Percentiles rank a stretch among this genome's conserved stretches.
Evolutionary conservation across 805 yeast genomes (phyloP).

Genomic region (Lachancea meyersii): DNA sequence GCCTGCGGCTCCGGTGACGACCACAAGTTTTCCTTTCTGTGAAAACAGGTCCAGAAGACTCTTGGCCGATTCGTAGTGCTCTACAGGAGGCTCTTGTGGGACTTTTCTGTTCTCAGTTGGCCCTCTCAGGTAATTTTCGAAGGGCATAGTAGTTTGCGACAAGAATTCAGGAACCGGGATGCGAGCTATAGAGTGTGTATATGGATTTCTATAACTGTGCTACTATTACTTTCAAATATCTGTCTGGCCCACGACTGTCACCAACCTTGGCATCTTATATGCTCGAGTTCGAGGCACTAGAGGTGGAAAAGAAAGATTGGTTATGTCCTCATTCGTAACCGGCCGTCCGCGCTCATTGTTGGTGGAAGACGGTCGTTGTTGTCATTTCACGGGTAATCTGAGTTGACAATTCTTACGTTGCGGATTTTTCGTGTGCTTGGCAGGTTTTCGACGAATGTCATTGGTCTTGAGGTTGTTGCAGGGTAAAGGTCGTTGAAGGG

Average conservation of each 20-base stretch:
- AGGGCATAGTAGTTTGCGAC: too few relatives aligned
- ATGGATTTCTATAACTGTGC: too few relatives aligned
- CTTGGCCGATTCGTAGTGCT: slow-evolving; percentile 12
- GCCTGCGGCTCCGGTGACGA: slow-evolving; percentile 77
- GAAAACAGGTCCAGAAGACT: slow-evolving; percentile 56
- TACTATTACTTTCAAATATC: not conserved
- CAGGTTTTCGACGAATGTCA: too few relatives aligned
- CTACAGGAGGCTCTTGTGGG: slow-evolving; percentile 17
- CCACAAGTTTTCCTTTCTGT: slow-evolving; percentile 73
- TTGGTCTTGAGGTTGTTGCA: too few relatives aligned
- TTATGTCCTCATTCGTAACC: not conserved
- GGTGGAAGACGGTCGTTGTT: not conserved
- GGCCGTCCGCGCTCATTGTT: slow-evolving; percentile 3
- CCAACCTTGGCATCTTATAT: not conserved
- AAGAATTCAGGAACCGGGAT: too few relatives aligned
- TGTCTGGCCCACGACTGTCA: not conserved
- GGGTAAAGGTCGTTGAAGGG: too few relatives aligned
- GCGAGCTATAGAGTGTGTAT: not conserved
- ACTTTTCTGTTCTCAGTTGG: slow-evolving; percentile 12
- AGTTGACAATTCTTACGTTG: too few relatives aligned
- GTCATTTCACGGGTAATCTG: not conserved
- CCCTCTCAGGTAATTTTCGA: slow-evolving; percentile 15
- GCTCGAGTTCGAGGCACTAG: not conserved
- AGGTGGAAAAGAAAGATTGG: not conserved
- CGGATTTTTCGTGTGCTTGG: too few relatives aligned